phyloP scores from a whole-genome alignment of 305 asterid species.

The Plantago rigida region DNA sequence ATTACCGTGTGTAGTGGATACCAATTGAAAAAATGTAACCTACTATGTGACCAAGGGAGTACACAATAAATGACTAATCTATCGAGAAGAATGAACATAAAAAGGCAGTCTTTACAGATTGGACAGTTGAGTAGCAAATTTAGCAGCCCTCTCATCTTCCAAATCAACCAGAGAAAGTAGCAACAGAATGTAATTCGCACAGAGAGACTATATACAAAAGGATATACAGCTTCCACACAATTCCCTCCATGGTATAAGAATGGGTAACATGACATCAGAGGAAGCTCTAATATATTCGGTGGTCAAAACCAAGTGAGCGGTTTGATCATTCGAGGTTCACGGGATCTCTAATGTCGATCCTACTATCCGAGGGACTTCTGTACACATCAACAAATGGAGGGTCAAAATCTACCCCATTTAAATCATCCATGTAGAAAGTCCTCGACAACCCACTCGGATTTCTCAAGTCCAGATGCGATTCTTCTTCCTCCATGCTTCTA shows the following conservation, averaged over 20 bases:
- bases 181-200: conserved; percentile 28
- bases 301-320: conserved; percentile 5
- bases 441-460: conserved; percentile 41
- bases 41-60: neutral
- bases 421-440: conserved; percentile 61
- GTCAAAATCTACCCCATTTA: conserved; percentile 56
- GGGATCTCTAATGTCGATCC: conserved; percentile 30
- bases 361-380: conserved; percentile 30
- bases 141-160: conserved; percentile 19
- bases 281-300: conserved; percentile 21
- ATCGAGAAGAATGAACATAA: conserved; percentile 4
- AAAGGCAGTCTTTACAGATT: conserved; percentile 22
- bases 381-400: conserved; percentile 73
- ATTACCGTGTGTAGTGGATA: too few species aligned
- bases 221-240: conserved; percentile 28
- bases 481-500: conserved; percentile 38
- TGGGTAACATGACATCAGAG: neutral
- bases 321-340: conserved; percentile 39
- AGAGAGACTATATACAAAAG: conserved; percentile 43
- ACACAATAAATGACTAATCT: neutral
- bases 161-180: conserved; percentile 22
- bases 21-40: too few species aligned
- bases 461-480: conserved; percentile 32
- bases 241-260: neutral
- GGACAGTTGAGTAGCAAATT: conserved; percentile 1